These are phyloP conservation scores for Quillaja saponaria DNA, from an alignment of 306 rosid species.

Conservation along the genomic window DNA sequence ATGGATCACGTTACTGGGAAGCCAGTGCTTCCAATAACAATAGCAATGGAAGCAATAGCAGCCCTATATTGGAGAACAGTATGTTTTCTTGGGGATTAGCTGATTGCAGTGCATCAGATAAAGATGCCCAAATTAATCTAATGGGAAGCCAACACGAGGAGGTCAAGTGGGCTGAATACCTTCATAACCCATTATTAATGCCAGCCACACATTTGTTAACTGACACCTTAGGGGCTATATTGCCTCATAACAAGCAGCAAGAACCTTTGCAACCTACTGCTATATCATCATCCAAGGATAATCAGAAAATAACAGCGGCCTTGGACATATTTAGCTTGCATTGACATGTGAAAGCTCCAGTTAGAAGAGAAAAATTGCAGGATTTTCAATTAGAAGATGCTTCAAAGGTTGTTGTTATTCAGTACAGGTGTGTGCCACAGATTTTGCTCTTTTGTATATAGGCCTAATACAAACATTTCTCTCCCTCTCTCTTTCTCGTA, in stretches of 20 bases:
- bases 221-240: slow-evolving; percentile 39
- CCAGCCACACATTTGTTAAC: slow-evolving; percentile 34
- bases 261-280: slow-evolving; percentile 30
- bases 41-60: slow-evolving; percentile 36
- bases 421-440: slow-evolving; percentile 41
- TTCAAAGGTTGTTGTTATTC: slow-evolving; percentile 22
- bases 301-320: slow-evolving; percentile 45
- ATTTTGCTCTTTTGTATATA: slow-evolving; percentile 42
- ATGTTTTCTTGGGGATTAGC: slow-evolving; percentile 44
- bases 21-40: slow-evolving; percentile 34
- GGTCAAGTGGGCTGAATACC: slow-evolving; percentile 54
- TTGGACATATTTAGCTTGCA: slow-evolving; percentile 48
- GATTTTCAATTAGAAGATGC: slow-evolving; percentile 2
- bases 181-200: slow-evolving; percentile 49
- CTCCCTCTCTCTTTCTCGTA: slow-evolving; percentile 32
- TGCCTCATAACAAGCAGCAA: slow-evolving; percentile 44
- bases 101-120: slow-evolving; percentile 29
- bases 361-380: slow-evolving; percentile 3
- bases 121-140: slow-evolving; percentile 40
- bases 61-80: slow-evolving; percentile 29
- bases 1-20: slow-evolving; percentile 51
- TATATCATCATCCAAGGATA: slow-evolving; percentile 39
- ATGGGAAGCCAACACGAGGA: slow-evolving; percentile 45
- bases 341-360: slow-evolving; percentile 9
- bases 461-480: slow-evolving; percentile 30